Evolutionary conservation across 208 protist genomes (phyloP).

Genomic region (Trypanosoma vivax): DNA sequence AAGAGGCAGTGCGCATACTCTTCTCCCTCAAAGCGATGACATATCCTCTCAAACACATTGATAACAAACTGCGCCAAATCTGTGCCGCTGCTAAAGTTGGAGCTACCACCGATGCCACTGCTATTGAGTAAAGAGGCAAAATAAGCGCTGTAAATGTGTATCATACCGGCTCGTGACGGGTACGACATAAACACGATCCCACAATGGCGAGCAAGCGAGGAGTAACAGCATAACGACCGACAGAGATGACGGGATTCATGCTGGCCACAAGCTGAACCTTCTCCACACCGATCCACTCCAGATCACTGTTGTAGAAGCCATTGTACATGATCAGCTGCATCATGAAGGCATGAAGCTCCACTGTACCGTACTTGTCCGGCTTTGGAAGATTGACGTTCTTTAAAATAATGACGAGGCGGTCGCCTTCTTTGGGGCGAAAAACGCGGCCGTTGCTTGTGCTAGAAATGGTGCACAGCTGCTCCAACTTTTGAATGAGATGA

Average conservation of each 20-base stretch:
- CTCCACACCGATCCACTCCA: constrained; percentile 95
- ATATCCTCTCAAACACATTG: constrained; percentile 90
- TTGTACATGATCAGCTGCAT: constrained; percentile 96
- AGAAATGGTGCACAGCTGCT: constrained; percentile 86
- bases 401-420: constrained; percentile 91
- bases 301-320: constrained; percentile 94
- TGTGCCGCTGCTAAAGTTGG: constrained; percentile 55
- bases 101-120: constrained; percentile 49
- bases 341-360: constrained; percentile 95
- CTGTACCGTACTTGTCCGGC: constrained; percentile 97
- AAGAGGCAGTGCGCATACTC: constrained; percentile 95
- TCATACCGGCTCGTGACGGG: constrained; percentile 78
- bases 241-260: constrained; percentile 91
- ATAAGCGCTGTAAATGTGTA: constrained; percentile 90
- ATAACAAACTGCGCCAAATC: constrained; percentile 91
- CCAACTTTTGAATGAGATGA: constrained; percentile 94
- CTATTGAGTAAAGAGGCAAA: constrained; percentile 68
- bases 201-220: constrained; percentile 94
- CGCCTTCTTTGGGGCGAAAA: constrained; percentile 91
- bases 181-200: constrained; percentile 90
- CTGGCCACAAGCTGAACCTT: constrained; percentile 92
- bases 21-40: constrained; percentile 87
- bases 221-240: constrained; percentile 89
- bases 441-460: constrained; percentile 86
- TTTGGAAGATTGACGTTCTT: constrained; percentile 97